A percentile compares a stretch with the other conserved stretches of the same genome.
phyloP scores from a whole-genome alignment of 306 rosid species.

The Sesbania bispinosa region DNA sequence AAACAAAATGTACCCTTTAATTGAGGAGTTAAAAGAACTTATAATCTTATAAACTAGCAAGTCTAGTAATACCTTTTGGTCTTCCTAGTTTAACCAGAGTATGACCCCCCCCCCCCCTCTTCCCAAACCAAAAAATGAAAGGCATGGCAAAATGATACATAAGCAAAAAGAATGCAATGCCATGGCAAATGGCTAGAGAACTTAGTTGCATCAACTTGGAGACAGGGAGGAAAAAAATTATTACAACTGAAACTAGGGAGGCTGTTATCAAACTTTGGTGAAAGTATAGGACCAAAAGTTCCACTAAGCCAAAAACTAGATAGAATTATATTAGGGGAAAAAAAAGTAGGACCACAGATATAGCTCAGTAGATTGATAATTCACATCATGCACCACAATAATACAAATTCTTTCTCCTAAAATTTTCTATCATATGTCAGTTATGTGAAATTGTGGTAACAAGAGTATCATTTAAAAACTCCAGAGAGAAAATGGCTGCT shows the following conservation, averaged over 20 bases:
- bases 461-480: not conserved
- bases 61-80: not conserved
- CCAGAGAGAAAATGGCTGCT: not conserved
- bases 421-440: not conserved
- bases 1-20: too few relatives aligned
- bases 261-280: not conserved
- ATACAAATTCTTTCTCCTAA: not conserved
- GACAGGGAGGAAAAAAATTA: not conserved
- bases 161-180: not conserved
- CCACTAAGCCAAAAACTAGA: not conserved
- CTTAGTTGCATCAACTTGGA: not conserved
- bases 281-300: not conserved
- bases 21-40: not conserved
- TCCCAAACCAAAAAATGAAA: not conserved
- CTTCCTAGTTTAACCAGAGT: not conserved
- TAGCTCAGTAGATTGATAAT: not conserved
- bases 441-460: not conserved
- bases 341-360: not conserved
- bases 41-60: not conserved
- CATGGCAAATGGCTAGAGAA: not conserved
- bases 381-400: not conserved
- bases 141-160: not conserved
- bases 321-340: not conserved
- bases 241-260: not conserved
- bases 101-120: not conserved